A percentile compares a stretch with the other conserved stretches of the same genome.
These are phyloP conservation scores for Coprinellus aureogranulatus DNA, from an alignment of 768 basidiomycete genomes.

Conservation along the genomic window DNA sequence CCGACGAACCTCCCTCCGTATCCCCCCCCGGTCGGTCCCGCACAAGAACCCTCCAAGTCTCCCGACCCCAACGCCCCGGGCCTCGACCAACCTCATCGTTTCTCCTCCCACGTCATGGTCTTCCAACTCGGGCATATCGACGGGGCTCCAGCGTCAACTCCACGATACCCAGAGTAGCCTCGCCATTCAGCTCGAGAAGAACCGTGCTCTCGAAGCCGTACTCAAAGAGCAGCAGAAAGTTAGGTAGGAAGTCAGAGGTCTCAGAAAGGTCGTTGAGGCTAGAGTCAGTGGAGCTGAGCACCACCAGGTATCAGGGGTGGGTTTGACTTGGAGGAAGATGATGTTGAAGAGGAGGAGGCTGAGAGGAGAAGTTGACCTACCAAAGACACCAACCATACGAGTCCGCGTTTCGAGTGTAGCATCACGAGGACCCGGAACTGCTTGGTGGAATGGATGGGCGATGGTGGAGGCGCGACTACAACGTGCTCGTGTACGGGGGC, in stretches of 20 bases:
- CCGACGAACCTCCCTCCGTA: slow-evolving; percentile 61
- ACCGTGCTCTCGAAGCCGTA: slow-evolving; percentile 77
- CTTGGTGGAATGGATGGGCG: too few species aligned
- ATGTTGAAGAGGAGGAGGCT: too few species aligned
- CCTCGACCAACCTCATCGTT: slow-evolving; percentile 20
- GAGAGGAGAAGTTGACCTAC: too few species aligned
- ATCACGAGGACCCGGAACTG: too few species aligned
- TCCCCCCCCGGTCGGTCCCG: slow-evolving; percentile 61
- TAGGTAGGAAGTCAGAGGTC: slow-evolving; percentile 68
- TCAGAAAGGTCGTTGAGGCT: slow-evolving; percentile 76
- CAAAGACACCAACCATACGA: too few species aligned
- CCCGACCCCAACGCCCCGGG: slow-evolving; percentile 32
- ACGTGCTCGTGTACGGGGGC: too few species aligned
- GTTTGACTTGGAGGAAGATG: too few species aligned
- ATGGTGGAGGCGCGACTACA: too few species aligned
- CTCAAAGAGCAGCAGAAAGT: slow-evolving; percentile 83
- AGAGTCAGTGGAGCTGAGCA: too few species aligned
- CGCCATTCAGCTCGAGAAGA: slow-evolving; percentile 74
- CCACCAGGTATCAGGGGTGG: too few species aligned
- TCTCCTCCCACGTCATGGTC: slow-evolving; percentile 19
- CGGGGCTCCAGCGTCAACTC: slow-evolving; percentile 78
- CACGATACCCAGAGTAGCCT: slow-evolving; percentile 80
- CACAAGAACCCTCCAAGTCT: slow-evolving; percentile 25
- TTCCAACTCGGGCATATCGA: too few species aligned
- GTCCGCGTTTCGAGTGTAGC: too few species aligned